Conservation (phyloP, 345 rosid species). For the Hibiscus trionum region DNA sequence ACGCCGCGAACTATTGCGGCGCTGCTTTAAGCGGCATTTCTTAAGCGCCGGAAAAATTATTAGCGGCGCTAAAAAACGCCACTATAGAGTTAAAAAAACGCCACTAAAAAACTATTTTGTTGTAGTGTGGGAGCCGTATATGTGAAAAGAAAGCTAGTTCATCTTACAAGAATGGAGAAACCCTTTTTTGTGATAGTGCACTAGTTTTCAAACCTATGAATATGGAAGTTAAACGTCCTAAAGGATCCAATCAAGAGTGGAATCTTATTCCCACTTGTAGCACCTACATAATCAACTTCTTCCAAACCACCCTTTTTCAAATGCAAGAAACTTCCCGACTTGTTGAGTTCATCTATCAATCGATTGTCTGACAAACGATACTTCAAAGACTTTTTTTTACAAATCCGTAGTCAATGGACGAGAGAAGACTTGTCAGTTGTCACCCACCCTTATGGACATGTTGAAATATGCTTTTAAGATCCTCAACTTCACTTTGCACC, state of each 20-base stretch:
- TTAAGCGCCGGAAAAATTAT: too few species aligned
- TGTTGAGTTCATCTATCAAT: not conserved
- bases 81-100: too few species aligned
- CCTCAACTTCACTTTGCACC: slow-evolving; percentile 20
- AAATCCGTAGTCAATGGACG: not conserved
- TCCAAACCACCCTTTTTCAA: not conserved
- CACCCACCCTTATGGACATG: slow-evolving; percentile 7
- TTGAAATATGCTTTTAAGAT: not conserved
- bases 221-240: not conserved
- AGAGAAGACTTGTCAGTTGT: not conserved
- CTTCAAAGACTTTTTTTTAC: not conserved
- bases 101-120: too few species aligned
- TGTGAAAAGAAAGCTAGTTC: slow-evolving; percentile 5
- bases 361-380: too few species aligned
- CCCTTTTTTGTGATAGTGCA: slow-evolving; percentile 7
- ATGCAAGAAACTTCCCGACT: not conserved
- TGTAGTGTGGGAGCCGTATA: not conserved
- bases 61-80: too few species aligned
- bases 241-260: not conserved
- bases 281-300: not conserved
- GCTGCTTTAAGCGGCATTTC: too few species aligned
- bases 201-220: slow-evolving; percentile 20
- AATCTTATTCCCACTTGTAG: not conserved
- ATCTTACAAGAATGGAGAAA: not conserved
- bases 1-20: too few species aligned